These are phyloP conservation scores for Bruguiera parviflora DNA, from an alignment of 345 rosid species.

Conservation along the genomic window DNA sequence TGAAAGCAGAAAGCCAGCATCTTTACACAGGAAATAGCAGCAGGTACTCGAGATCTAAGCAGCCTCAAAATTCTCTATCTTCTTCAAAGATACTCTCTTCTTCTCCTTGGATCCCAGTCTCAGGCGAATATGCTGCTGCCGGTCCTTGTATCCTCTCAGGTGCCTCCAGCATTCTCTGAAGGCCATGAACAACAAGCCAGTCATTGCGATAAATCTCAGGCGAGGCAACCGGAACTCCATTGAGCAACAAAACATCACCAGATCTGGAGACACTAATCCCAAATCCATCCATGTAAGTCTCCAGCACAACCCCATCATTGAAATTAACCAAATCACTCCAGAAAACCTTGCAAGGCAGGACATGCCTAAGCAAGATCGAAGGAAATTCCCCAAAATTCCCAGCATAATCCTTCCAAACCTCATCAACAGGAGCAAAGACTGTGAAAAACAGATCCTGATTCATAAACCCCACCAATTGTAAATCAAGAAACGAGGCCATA, in stretches of 20 bases:
- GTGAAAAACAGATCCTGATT: conserved; percentile 18
- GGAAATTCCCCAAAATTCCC: conserved; percentile 23
- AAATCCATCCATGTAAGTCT: conserved; percentile 32
- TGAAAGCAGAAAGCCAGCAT: too few species aligned
- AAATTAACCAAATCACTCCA: conserved; percentile 33
- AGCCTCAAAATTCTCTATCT: conserved; percentile 17
- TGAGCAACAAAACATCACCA: conserved; percentile 27
- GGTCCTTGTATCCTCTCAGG: conserved; percentile 2
- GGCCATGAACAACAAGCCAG: conserved; percentile 42
- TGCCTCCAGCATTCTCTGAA: conserved; percentile 15
- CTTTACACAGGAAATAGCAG: too few species aligned
- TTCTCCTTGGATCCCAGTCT: too few species aligned
- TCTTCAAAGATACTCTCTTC: not conserved
- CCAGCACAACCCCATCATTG: conserved; percentile 16
- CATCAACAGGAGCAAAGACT: conserved; percentile 44
- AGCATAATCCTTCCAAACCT: conserved; percentile 10
- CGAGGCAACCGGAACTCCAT: conserved; percentile 20
- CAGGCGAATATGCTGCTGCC: conserved; percentile 1
- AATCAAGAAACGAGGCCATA: conserved; percentile 43
- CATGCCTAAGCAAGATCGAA: conserved; percentile 35
- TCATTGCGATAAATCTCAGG: conserved; percentile 35
- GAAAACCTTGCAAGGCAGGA: conserved; percentile 30
- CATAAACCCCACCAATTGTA: conserved; percentile 32
- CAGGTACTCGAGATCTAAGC: too few species aligned
- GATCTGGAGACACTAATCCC: conserved; percentile 23